Conservation (phyloP, 2,329 filamentous ascomycete genomes). For the Arthrobotrys megalospora region DNA sequence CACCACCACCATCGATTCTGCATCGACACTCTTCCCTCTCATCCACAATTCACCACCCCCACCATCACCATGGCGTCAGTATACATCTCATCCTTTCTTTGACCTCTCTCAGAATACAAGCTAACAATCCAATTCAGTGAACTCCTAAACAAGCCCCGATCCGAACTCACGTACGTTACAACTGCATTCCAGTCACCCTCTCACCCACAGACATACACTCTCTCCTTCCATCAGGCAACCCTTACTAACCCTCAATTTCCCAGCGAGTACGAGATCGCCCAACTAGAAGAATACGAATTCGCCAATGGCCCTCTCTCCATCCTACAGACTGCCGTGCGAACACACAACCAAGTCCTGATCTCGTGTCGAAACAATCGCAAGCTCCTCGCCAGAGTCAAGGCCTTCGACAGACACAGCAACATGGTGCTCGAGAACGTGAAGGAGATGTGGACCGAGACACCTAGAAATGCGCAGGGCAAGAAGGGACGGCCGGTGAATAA, state of each 20-base stretch:
- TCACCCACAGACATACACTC: conserved; percentile 17
- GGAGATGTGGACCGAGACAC: conserved; percentile 99
- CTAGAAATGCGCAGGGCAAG: conserved; percentile 84
- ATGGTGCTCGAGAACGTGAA: conserved; percentile 98
- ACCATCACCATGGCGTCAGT: conserved; percentile 54
- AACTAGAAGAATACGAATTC: conserved; percentile 81
- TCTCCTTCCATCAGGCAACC: conserved; percentile 9
- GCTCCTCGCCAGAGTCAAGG: conserved; percentile 95
- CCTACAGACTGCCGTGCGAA: conserved; percentile 94
- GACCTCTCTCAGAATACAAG: not conserved
- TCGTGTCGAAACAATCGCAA: conserved; percentile 99
- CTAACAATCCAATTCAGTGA: conserved; percentile 74
- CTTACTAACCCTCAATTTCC: conserved; percentile 61
- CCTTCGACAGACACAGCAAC: conserved; percentile 98
- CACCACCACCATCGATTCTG: not conserved
- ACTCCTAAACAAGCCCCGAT: conserved; percentile 87
- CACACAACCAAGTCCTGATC: conserved; percentile 95
- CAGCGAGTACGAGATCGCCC: conserved; percentile 91
- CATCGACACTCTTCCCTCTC: not conserved
- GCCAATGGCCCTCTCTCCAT: conserved; percentile 88
- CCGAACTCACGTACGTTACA: conserved; percentile 85
- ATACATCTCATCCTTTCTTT: not conserved
- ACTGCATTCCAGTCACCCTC: conserved; percentile 29
- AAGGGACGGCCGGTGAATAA: conserved; percentile 94
- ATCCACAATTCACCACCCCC: conserved; percentile 1